Evolutionary conservation across 768 basidiomycete species (phyloP), one percentile per base, ranked within the genome.

Genomic region (Tulasnella sp.): DNA sequence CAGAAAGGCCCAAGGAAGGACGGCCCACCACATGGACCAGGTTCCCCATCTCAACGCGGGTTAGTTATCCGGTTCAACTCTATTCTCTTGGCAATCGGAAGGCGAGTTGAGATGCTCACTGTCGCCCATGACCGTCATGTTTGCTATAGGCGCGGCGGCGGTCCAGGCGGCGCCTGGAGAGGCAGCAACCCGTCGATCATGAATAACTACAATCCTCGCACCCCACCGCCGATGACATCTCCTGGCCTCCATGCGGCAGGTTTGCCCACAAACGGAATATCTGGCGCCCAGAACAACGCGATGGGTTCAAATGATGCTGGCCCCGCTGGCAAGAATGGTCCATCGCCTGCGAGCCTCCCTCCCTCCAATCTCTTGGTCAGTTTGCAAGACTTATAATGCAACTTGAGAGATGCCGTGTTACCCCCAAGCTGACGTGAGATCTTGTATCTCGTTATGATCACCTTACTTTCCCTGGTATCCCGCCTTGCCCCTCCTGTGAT

Each of bases 111-210:
- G n/a, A n/a, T n/a, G n/a, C n/a, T n/a, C n/a, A n/a, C n/a, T n/a
- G n/a, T n/a, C n/a, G n/a, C n/a, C n/a, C n/a, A n/a, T n/a, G n/a
- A n/a, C n/a, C n/a, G n/a, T n/a, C n/a, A n/a, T n/a, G n/a, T 15
- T 38, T 38, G 34, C 34, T 44, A 41, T 19, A 52, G 51, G 44
- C 59, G 50, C 21, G 59, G 51, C n/a, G 59, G 51, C 32, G 38
- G 42, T 42, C 51, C 51, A 32, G n/a, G 27, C 32, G 26, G 45
- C 19, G 59, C 50, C 41, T 61, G 59, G 59, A 51, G 59, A 24
- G 59, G 59, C 32, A 11, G 26, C 30, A 61, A 32, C 42, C 59
- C 59, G 24, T 59, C 58, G 29, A 59, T 59, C 47, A 59, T 59
- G 58, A 45, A 54, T 17, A 61, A 42, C 59, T 45, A 24, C 59